Conservation (phyloP, 1,284 basidiomycete species). For the Fomitopsis palustris region DNA sequence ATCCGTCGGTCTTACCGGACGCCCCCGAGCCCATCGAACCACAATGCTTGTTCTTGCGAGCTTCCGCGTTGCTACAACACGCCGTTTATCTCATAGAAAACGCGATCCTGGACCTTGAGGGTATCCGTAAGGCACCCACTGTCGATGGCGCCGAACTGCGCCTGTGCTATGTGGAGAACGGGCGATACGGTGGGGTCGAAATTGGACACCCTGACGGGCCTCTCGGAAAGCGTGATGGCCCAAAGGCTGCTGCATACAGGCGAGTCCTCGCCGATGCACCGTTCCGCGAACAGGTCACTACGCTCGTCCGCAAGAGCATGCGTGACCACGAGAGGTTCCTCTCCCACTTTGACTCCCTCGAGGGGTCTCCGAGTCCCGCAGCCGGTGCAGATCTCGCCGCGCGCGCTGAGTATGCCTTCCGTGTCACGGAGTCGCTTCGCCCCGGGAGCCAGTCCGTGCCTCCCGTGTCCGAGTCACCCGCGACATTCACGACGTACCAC, state of each 20-base stretch:
- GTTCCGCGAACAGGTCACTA: conserved; percentile 56
- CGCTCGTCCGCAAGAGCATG: conserved; percentile 64
- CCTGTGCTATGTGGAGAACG: conserved; percentile 65
- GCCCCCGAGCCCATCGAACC: conserved; percentile 80
- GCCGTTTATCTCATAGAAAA: conserved; percentile 70
- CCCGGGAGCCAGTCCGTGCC: conserved; percentile 48
- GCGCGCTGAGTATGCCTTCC: conserved; percentile 61
- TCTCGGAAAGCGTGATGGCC: conserved; percentile 52
- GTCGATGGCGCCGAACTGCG: conserved; percentile 68
- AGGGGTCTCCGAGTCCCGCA: conserved; percentile 29
- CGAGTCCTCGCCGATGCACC: conserved; percentile 44
- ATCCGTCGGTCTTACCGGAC: conserved; percentile 65
- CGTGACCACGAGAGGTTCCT: conserved; percentile 80
- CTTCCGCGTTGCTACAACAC: conserved; percentile 74
- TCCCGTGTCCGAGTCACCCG: conserved; percentile 34
- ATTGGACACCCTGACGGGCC: conserved; percentile 73
- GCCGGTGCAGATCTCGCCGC: conserved; percentile 46
- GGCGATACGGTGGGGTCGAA: conserved; percentile 74
- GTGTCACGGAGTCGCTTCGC: conserved; percentile 60
- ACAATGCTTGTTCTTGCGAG: conserved; percentile 78
- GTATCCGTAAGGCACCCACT: conserved; percentile 50
- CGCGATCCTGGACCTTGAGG: conserved; percentile 65
- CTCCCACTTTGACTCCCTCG: conserved; percentile 72
- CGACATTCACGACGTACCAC: conserved; percentile 79
- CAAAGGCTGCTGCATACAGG: conserved; percentile 63